These are phyloP conservation scores for Fusarium sp. DNA, from an alignment of 2,329 filamentous ascomycete genomes.

Conservation along the genomic window DNA sequence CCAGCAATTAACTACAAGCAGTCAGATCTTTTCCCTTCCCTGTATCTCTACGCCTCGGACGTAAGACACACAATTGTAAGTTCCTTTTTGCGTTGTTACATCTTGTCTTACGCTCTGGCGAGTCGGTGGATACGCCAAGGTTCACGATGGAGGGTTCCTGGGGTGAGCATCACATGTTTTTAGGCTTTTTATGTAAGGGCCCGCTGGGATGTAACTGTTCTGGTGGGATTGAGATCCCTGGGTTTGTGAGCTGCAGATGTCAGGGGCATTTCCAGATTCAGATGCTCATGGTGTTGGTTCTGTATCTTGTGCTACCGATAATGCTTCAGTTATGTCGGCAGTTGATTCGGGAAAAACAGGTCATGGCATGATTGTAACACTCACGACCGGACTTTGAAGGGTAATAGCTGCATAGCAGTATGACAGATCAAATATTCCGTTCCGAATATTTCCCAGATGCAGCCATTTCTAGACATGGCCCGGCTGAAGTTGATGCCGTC, in stretches of 20 bases:
- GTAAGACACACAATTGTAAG: not conserved
- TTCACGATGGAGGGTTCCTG: not conserved
- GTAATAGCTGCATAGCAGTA: not conserved
- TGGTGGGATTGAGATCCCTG: not conserved
- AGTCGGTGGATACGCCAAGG: not conserved
- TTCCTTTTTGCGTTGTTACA: not conserved
- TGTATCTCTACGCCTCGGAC: not conserved
- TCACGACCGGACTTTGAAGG: not conserved
- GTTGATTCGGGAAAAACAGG: not conserved
- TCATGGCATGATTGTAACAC: not conserved
- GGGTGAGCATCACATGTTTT: slow-evolving; percentile 1
- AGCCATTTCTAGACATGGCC: no score
- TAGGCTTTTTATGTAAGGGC: not conserved
- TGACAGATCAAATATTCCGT: not conserved
- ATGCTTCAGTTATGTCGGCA: not conserved
- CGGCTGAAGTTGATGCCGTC: not conserved
- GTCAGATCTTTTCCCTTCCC: not conserved
- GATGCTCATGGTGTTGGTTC: not conserved
- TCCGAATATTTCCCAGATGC: not conserved
- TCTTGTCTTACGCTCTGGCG: not conserved
- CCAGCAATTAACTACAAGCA: not conserved
- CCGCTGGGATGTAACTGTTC: slow-evolving; percentile 1
- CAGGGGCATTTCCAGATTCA: not conserved
- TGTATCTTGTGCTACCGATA: not conserved
- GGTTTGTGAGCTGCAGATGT: not conserved